Conservation (phyloP, 1,284 basidiomycete species). For the Irpex sp. region DNA sequence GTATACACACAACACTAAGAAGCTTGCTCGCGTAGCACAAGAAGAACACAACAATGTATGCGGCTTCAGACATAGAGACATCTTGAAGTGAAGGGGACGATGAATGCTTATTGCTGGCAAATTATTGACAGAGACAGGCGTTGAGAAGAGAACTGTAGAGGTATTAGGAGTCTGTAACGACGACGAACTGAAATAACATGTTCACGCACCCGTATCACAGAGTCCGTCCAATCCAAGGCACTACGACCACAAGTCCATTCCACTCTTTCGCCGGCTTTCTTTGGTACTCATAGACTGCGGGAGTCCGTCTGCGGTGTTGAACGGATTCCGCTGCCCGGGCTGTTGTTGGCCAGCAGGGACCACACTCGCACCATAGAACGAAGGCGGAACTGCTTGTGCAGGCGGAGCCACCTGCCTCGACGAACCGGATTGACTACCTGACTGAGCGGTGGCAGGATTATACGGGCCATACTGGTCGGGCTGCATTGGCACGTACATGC, state of each 20-base stretch:
- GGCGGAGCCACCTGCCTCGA: constrained; percentile 44
- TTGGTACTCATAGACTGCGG: constrained; percentile 38
- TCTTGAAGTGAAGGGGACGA: neutral
- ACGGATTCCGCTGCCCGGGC: constrained; percentile 52
- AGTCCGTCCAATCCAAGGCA: constrained; percentile 29
- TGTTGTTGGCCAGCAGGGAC: constrained; percentile 44
- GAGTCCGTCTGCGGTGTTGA: constrained; percentile 37
- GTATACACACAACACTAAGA: constrained; percentile 2
- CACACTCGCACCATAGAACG: constrained; percentile 68
- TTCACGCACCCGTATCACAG: neutral
- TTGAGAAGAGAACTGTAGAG: neutral
- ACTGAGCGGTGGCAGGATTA: constrained; percentile 22
- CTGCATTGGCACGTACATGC: constrained; percentile 74
- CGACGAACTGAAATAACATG: neutral
- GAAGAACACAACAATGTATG: neutral
- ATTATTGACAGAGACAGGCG: neutral
- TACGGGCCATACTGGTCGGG: constrained; percentile 71
- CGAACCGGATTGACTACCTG: constrained; percentile 28
- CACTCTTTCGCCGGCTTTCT: constrained; percentile 60
- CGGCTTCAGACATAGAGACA: neutral
- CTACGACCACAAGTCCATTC: constrained; percentile 75
- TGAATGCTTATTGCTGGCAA: neutral
- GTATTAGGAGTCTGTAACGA: neutral
- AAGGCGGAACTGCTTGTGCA: constrained; percentile 47
- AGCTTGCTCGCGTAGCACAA: neutral